Percentiles rank a stretch among this genome's conserved stretches.
Evolutionary conservation across 192 early-diverging fungal genomes (phyloP).

Genomic region (Podila minutissima): DNA sequence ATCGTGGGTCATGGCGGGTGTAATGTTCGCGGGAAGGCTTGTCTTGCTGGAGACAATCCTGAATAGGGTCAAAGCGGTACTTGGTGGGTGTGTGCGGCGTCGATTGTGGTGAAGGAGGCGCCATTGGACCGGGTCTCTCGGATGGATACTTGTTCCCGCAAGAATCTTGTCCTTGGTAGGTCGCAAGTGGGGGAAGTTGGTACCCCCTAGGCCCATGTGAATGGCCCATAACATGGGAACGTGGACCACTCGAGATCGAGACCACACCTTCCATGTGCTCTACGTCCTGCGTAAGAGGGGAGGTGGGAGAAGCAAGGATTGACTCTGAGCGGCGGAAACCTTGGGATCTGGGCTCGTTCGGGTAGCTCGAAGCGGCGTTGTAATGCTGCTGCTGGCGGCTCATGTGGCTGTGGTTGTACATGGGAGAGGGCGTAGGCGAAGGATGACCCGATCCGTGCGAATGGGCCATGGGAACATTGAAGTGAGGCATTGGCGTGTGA

Average conservation of each 20-base stretch:
- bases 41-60: slow-evolving; percentile 46
- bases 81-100: slow-evolving; percentile 49
- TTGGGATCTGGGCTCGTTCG: slow-evolving; percentile 9
- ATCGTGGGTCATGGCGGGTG: slow-evolving; percentile 2
- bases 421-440: slow-evolving; percentile 1
- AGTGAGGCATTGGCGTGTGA: slow-evolving; percentile 45
- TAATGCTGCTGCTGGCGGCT: slow-evolving; percentile 10
- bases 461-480: slow-evolving; percentile 22
- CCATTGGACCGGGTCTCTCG: neutral
- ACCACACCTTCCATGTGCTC: slow-evolving; percentile 43
- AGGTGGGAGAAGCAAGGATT: slow-evolving; percentile 33
- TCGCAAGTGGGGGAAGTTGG: slow-evolving; percentile 21
- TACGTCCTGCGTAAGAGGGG: slow-evolving; percentile 48
- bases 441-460: neutral
- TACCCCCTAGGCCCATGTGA: slow-evolving; percentile 16
- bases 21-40: slow-evolving; percentile 19
- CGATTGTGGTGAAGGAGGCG: slow-evolving; percentile 37
- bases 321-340: slow-evolving; percentile 2
- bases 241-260: slow-evolving; percentile 6
- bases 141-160: neutral
- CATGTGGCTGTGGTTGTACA: slow-evolving; percentile 3
- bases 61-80: slow-evolving; percentile 46
- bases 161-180: slow-evolving; percentile 10
- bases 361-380: slow-evolving; percentile 6
- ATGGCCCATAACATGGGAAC: slow-evolving; percentile 10